These are phyloP conservation scores for Dothistroma pini DNA, from an alignment of 2,329 filamentous ascomycete genomes.

Conservation along the genomic window DNA sequence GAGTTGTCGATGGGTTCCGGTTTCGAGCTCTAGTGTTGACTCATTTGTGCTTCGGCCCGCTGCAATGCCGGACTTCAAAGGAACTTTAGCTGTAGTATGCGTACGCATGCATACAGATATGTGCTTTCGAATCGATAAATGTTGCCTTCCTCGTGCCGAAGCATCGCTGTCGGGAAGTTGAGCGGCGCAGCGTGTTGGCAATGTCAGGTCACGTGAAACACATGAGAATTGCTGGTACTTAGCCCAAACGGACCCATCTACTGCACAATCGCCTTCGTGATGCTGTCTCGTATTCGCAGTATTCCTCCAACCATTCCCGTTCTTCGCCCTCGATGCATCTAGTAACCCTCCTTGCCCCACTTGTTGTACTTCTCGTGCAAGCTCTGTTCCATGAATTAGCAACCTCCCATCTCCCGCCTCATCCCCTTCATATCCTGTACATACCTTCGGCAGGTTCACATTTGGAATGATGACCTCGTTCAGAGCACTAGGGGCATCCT, in stretches of 20 bases:
- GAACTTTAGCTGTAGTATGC: no score
- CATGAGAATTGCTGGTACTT: background rate
- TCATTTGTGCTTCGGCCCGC: no score
- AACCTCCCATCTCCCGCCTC: background rate
- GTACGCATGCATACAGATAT: no score
- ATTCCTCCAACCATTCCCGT: background rate
- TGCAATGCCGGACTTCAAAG: no score
- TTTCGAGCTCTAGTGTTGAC: no score
- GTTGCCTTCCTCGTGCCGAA: background rate
- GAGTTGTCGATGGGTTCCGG: no score
- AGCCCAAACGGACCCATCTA: conserved; percentile 4
- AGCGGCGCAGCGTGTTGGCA: background rate
- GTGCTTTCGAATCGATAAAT: no score
- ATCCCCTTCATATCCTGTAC: conserved; percentile 26
- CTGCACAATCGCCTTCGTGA: conserved; percentile 8
- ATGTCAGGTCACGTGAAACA: background rate
- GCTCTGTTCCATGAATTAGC: conserved; percentile 51
- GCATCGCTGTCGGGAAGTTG: background rate
- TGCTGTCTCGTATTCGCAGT: background rate
- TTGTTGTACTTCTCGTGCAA: conserved; percentile 99
- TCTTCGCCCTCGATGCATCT: conserved; percentile 12
- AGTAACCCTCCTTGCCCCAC: conserved; percentile 97
- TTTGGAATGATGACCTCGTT: conserved; percentile 93
- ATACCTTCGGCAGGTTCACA: conserved; percentile 85
- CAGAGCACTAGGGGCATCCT: conserved; percentile 89